These are phyloP conservation scores for Phytomonas serpens DNA, from an alignment of 208 protist species.

Conservation along the genomic window DNA sequence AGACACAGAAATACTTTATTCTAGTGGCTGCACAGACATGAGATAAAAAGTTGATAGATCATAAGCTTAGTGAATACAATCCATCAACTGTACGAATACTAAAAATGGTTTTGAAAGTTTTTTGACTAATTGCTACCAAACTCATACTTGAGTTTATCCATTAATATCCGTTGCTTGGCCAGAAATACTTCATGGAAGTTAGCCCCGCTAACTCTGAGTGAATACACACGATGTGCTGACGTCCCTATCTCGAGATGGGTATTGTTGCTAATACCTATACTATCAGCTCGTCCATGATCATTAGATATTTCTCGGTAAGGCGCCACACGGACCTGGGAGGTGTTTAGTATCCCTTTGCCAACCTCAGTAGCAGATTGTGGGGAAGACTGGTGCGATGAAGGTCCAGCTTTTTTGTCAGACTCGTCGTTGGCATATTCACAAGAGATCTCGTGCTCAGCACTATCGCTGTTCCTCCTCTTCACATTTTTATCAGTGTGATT, in stretches of 20 bases:
- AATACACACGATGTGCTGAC: neutral
- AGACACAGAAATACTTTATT: neutral
- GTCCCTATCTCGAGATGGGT: neutral
- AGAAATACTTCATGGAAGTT: neutral
- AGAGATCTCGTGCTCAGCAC: neutral
- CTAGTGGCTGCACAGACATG: neutral
- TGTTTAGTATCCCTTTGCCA: neutral
- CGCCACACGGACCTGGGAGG: neutral
- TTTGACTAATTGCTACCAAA: neutral
- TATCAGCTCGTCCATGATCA: neutral
- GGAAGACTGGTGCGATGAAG: neutral
- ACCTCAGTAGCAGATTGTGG: neutral
- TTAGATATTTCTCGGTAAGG: neutral
- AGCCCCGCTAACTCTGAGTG: neutral
- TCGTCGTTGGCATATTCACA: neutral
- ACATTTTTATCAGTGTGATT: neutral
- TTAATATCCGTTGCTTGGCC: neutral
- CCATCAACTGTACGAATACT: no score
- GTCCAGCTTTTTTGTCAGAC: neutral
- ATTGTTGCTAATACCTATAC: neutral
- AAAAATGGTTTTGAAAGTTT: neutral
- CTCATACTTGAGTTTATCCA: neutral
- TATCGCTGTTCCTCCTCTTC: neutral
- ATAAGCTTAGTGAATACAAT: no score
- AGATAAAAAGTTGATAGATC: no score